Conservation (phyloP, 257 asterid species). For the Penstemon eatonii region DNA sequence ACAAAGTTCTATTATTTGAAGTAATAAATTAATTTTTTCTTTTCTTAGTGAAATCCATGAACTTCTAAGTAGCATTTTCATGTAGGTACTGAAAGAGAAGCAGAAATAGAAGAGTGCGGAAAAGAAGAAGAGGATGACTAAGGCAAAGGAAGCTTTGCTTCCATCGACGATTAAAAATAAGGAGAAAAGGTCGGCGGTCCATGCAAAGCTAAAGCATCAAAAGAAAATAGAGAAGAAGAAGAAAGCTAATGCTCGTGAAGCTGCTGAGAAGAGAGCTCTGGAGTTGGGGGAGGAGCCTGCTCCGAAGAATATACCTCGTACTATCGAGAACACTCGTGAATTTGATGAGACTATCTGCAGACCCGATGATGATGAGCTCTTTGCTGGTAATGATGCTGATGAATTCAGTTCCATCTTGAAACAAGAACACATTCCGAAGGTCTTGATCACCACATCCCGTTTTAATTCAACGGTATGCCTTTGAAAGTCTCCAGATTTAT, state of each 20-base stretch:
- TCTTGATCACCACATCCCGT: constrained; percentile 86
- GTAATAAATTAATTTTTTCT: too few species aligned
- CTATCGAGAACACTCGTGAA: constrained; percentile 93
- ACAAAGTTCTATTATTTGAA: too few species aligned
- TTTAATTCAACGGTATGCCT: constrained; percentile 77
- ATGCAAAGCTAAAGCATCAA: constrained; percentile 77
- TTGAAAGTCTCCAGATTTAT: neutral
- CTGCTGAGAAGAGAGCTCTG: constrained; percentile 73
- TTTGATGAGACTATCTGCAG: constrained; percentile 77
- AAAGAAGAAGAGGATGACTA: constrained; percentile 28
- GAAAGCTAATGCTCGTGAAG: constrained; percentile 69
- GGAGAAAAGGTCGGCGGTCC: constrained; percentile 74
- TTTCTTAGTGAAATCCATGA: too few species aligned
- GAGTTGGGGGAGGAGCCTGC: constrained; percentile 97
- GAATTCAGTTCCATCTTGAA: constrained; percentile 70
- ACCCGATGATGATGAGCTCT: constrained; percentile 94
- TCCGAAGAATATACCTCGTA: constrained; percentile 62
- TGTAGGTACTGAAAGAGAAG: constrained; percentile 6
- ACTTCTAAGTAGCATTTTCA: neutral
- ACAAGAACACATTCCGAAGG: constrained; percentile 63
- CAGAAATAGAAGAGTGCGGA: constrained; percentile 12
- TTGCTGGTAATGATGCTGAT: constrained; percentile 85
- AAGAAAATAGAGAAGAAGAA: constrained; percentile 73
- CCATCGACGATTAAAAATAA: constrained; percentile 84
- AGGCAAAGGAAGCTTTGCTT: constrained; percentile 42